Conservation (phyloP, 1,284 basidiomycete species). For the Ceratobasidium theobromae region DNA sequence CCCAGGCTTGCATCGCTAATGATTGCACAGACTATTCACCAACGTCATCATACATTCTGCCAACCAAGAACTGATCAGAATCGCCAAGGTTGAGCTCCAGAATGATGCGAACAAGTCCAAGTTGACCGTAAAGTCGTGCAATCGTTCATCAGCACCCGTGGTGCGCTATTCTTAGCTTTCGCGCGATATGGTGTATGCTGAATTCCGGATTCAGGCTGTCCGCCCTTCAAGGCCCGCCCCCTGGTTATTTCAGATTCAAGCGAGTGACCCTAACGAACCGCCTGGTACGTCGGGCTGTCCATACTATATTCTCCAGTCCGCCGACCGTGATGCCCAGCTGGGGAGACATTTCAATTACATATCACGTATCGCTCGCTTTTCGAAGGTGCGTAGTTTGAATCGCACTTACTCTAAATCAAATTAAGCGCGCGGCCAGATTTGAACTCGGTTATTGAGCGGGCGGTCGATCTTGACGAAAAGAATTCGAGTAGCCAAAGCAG, state of each 20-base stretch:
- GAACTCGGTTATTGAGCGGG: neutral
- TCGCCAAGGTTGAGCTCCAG: constrained; percentile 59
- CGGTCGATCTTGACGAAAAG: neutral
- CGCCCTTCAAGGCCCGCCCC: constrained; percentile 67
- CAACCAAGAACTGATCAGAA: constrained; percentile 67
- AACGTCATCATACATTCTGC: constrained; percentile 77
- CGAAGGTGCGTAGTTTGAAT: constrained; percentile 55
- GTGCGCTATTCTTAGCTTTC: neutral
- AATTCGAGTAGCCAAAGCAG: neutral
- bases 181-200: neutral
- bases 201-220: constrained; percentile 54
- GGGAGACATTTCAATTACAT: constrained; percentile 60
- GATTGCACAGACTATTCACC: constrained; percentile 76
- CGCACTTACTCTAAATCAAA: constrained; percentile 10
- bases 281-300: no score
- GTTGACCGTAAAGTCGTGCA: constrained; percentile 1
- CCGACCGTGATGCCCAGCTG: constrained; percentile 48
- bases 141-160: constrained; percentile 23
- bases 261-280: constrained; percentile 57
- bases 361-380: constrained; percentile 71
- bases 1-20: neutral
- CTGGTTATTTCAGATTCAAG: constrained; percentile 64
- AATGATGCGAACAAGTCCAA: constrained; percentile 38
- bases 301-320: neutral
- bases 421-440: constrained; percentile 25